Evolutionary conservation across 441 rosid genomes (phyloP).

Genomic region (Euphorbia corollata): DNA sequence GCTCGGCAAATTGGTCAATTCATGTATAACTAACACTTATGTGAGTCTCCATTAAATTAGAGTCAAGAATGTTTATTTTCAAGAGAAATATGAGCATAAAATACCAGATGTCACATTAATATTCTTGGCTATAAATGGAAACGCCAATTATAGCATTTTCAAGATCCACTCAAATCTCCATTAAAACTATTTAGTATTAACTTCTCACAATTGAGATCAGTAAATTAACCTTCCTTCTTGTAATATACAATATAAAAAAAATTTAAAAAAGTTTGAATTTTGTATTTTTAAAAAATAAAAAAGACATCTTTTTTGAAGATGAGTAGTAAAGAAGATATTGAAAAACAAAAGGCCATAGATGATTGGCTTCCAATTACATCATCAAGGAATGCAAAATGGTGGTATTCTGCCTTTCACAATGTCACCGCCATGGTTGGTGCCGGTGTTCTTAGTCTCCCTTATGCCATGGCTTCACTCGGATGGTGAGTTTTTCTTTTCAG

Average conservation of each 20-base stretch:
- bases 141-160: conserved; percentile 11
- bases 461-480: conserved; percentile 74
- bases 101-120: conserved; percentile 1
- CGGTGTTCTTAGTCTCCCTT: conserved; percentile 81
- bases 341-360: conserved; percentile 33
- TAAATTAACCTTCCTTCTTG: not conserved
- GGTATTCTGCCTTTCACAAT: conserved; percentile 86
- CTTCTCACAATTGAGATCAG: not conserved
- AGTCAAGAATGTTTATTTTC: conserved; percentile 2
- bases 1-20: conserved; percentile 5
- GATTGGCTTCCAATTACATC: conserved; percentile 80
- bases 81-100: not conserved
- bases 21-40: not conserved
- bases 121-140: not conserved
- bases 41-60: not conserved
- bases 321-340: not conserved
- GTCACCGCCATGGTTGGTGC: conserved; percentile 92
- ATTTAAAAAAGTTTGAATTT: not conserved
- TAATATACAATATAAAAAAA: not conserved
- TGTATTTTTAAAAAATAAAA: not conserved
- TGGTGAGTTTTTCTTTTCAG: conserved; percentile 32
- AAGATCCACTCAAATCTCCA: conserved; percentile 15
- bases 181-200: not conserved
- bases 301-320: not conserved
- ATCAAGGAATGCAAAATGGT: conserved; percentile 72